Evolutionary conservation across 352 stramenopile genomes (phyloP).

Genomic region (Phytophthora pistaciae): DNA sequence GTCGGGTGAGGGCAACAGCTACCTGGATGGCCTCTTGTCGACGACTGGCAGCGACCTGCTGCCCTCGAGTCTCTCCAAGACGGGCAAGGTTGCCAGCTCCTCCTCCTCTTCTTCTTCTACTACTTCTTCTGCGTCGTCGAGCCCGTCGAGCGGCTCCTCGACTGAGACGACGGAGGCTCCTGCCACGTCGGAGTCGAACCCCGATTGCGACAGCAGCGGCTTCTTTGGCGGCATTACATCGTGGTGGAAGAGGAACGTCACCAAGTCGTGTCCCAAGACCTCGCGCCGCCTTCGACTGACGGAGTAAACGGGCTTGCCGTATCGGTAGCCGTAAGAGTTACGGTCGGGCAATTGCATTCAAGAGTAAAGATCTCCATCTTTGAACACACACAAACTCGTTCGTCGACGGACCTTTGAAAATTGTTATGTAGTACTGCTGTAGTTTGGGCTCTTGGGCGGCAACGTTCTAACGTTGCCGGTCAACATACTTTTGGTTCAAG

Average conservation of each 20-base stretch:
- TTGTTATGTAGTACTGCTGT: too few relatives aligned
- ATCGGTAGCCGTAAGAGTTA: too few relatives aligned
- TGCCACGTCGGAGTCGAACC: too few relatives aligned
- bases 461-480: too few relatives aligned
- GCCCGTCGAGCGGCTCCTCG: too few relatives aligned
- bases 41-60: constrained; percentile 15
- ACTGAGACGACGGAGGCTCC: constrained; percentile 1
- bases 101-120: too few relatives aligned
- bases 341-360: too few relatives aligned
- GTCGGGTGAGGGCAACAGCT: not conserved
- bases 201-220: not conserved
- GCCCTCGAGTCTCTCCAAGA: constrained; percentile 5
- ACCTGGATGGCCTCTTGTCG: constrained; percentile 4
- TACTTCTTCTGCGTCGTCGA: too few relatives aligned
- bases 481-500: too few relatives aligned
- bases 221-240: constrained; percentile 3
- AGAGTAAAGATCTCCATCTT: not conserved
- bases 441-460: too few relatives aligned
- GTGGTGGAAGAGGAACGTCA: constrained; percentile 3
- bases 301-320: constrained; percentile 14
- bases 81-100: not conserved
- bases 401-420: too few relatives aligned
- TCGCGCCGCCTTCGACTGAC: constrained; percentile 8
- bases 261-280: not conserved
- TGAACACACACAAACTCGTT: not conserved